Evolutionary conservation across 305 asterid genomes (phyloP).

Genomic region (Fraxinus baroniana): DNA sequence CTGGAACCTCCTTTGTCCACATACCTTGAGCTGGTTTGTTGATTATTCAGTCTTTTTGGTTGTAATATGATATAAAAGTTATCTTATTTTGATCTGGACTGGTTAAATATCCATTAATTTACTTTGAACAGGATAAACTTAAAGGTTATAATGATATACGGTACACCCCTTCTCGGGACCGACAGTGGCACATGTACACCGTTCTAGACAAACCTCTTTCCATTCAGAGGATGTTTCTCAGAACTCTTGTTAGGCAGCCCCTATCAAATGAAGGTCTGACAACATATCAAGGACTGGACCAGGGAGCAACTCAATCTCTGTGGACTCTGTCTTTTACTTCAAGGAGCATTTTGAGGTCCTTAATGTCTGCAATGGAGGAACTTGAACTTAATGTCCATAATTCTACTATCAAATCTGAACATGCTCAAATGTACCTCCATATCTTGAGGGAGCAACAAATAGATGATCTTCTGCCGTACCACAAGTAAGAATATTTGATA

Average conservation of each 20-base stretch:
- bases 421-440: conserved; percentile 91
- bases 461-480: conserved; percentile 77
- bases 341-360: conserved; percentile 85
- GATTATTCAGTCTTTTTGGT: conserved; percentile 4
- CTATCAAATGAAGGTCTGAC: conserved; percentile 71
- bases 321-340: conserved; percentile 77
- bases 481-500: conserved; percentile 53
- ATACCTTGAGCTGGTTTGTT: conserved; percentile 91
- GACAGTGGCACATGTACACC: conserved; percentile 98
- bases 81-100: conserved; percentile 1
- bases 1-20: conserved; percentile 97
- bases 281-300: conserved; percentile 57
- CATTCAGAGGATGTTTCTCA: conserved; percentile 77
- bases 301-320: conserved; percentile 47
- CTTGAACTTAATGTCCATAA: conserved; percentile 93
- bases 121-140: conserved; percentile 72
- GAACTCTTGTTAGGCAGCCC: conserved; percentile 95
- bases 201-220: conserved; percentile 67
- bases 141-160: conserved; percentile 72
- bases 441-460: conserved; percentile 84
- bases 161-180: conserved; percentile 92
- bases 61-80: neutral
- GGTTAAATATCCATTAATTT: conserved; percentile 15
- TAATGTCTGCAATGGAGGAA: conserved; percentile 93
- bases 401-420: conserved; percentile 76